Conservation (phyloP, 148 eudicot genomes). For the Amaranthus cruentus region DNA sequence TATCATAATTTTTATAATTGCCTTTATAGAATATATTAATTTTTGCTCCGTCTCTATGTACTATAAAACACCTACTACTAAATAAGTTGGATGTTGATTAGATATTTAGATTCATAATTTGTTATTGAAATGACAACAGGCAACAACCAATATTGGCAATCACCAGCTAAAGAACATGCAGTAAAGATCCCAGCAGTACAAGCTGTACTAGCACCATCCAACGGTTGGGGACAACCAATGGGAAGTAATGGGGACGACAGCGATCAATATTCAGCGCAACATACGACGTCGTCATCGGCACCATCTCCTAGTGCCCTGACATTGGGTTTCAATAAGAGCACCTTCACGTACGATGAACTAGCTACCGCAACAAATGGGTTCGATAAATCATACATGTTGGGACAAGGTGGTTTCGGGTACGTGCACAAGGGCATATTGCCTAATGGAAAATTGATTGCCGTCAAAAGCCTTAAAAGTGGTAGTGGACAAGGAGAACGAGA, state of each 20-base stretch:
- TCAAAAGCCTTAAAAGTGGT: slow-evolving; percentile 72
- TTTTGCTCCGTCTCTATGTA: too few relatives aligned
- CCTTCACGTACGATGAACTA: slow-evolving; percentile 53
- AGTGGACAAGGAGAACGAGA: slow-evolving; percentile 88
- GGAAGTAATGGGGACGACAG: slow-evolving; percentile 1
- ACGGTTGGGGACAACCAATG: slow-evolving; percentile 13
- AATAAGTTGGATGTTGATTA: too few relatives aligned
- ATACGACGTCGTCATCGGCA: neutral
- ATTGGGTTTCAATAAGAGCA: slow-evolving; percentile 36
- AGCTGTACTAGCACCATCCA: neutral
- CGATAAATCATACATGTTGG: slow-evolving; percentile 49
- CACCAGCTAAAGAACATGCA: slow-evolving; percentile 28
- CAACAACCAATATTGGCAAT: slow-evolving; percentile 26
- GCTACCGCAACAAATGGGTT: slow-evolving; percentile 65
- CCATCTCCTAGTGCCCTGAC: slow-evolving; percentile 18
- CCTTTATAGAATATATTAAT: too few relatives aligned
- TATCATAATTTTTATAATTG: too few relatives aligned
- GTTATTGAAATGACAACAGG: neutral
- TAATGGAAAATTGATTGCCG: slow-evolving; percentile 55
- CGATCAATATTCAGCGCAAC: slow-evolving; percentile 5
- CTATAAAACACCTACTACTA: too few relatives aligned
- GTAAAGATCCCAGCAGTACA: slow-evolving; percentile 16
- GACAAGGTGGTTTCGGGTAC: slow-evolving; percentile 85
- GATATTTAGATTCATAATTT: too few relatives aligned
- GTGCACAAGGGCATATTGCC: slow-evolving; percentile 70